Conservation (phyloP, 192 early-diverging fungal species). For the Dimargaris verticillata region DNA sequence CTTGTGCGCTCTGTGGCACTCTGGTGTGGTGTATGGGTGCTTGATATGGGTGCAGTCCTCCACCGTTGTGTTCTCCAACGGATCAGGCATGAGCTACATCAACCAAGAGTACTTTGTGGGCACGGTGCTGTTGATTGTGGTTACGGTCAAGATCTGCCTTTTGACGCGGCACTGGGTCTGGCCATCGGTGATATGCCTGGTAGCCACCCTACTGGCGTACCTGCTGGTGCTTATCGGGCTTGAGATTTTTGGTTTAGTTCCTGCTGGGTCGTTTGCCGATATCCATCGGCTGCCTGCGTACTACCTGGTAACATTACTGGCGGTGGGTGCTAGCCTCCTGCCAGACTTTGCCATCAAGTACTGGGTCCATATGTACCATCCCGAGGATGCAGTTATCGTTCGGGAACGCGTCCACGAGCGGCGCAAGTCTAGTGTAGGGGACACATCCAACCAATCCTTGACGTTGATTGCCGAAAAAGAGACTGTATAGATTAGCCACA, state of each 20-base stretch:
- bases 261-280: neutral
- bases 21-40: slow-evolving; percentile 12
- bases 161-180: slow-evolving; percentile 11
- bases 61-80: slow-evolving; percentile 5
- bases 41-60: neutral
- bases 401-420: neutral
- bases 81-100: slow-evolving; percentile 7
- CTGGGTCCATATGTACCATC: slow-evolving; percentile 9
- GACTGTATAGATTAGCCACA: neutral
- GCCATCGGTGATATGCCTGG: neutral
- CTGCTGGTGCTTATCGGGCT: slow-evolving; percentile 2
- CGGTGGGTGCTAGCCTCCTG: neutral
- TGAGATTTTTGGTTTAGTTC: slow-evolving; percentile 9
- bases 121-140: slow-evolving; percentile 1
- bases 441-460: slow-evolving; percentile 4
- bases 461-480: slow-evolving; percentile 1
- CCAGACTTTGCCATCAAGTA: slow-evolving; percentile 7
- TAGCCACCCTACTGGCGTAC: neutral
- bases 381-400: slow-evolving; percentile 8
- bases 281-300: neutral
- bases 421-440: neutral
- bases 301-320: neutral
- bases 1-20: slow-evolving; percentile 33
- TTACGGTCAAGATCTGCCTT: slow-evolving; percentile 6
- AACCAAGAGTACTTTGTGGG: slow-evolving; percentile 10